Percentiles rank a stretch among this genome's conserved stretches.
Evolutionary conservation across 805 yeast genomes (phyloP).

Genomic region (Maudiozyma serrabonitensis): DNA sequence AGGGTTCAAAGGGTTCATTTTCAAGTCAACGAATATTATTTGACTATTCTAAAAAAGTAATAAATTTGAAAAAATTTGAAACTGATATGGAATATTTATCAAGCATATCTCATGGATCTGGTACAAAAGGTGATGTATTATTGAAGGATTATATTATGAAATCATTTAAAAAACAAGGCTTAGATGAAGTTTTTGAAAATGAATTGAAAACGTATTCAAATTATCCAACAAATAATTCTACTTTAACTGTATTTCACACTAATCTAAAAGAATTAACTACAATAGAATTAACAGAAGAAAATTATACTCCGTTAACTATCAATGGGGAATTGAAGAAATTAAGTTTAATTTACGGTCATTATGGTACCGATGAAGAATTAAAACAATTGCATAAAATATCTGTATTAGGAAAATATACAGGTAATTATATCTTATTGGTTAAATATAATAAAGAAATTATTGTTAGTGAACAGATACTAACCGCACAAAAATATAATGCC

Average conservation of each 20-base stretch:
- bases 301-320: slow-evolving; percentile 61
- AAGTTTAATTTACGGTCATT: slow-evolving; percentile 50
- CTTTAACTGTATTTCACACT: slow-evolving; percentile 12
- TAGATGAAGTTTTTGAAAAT: slow-evolving; percentile 31
- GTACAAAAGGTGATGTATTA: slow-evolving; percentile 75
- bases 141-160: slow-evolving; percentile 56
- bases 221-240: slow-evolving; percentile 41
- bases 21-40: slow-evolving; percentile 45
- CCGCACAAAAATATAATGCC: slow-evolving; percentile 49
- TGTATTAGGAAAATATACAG: slow-evolving; percentile 23
- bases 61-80: slow-evolving; percentile 49
- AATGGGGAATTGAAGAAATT: slow-evolving; percentile 44
- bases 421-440: slow-evolving; percentile 41
- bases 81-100: slow-evolving; percentile 61
- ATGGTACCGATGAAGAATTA: slow-evolving; percentile 53
- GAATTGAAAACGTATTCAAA: slow-evolving; percentile 49
- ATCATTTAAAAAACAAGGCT: slow-evolving; percentile 44
- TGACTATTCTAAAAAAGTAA: slow-evolving; percentile 35
- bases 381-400: slow-evolving; percentile 22
- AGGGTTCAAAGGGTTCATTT: slow-evolving; percentile 39
- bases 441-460: slow-evolving; percentile 44
- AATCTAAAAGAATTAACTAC: slow-evolving; percentile 18
- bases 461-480: slow-evolving; percentile 39
- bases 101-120: slow-evolving; percentile 73
- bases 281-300: slow-evolving; percentile 25